Evolutionary conservation across 495 filamentous ascomycete genomes (phyloP), one percentile per base, ranked within the genome.

Genomic region (Hypoxylon intermedium): DNA sequence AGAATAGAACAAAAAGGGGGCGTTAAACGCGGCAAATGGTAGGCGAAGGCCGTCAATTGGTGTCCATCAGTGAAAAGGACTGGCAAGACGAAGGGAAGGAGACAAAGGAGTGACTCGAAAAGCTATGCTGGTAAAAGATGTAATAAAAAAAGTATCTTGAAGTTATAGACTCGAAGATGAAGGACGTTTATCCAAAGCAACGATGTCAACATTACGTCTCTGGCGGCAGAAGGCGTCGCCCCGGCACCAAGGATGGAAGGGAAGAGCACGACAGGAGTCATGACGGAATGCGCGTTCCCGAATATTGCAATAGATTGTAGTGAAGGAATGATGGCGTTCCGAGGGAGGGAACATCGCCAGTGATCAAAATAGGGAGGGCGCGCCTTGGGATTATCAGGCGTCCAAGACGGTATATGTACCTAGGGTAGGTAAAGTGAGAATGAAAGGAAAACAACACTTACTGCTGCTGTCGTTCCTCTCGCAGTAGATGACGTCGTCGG

Each of bases 291-390:
- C 33, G 55, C 51, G 52, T 60, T 45, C 63, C 46, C 2, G 16
- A 44, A 16, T 43, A 24, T 26, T 19, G 34, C 48, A 38, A 55
- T 28, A 38, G 18, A 37, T 26, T n/a, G 38, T 41, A 23, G 49
- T 49, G 60, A 66, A 68, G 62, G 68, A 71, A 71, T 68, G 65
- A 60, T 56, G 47, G 52, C 41, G 58, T 44, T 42, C 9, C 12
- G 61, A 62, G 61, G 65, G 53, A 54, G 44, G 47, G 38, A 65
- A 47, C 18, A 40, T 53, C 24, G 34, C 37, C 38, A 42, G 50
- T 58, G 51, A 49, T 61, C 23, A 23, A 30, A 59, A 57, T 26
- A 57, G 63, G 57, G 58, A 65, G 50, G 21, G 53, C 23, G 26
- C 44, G 26, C 44, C 15, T 11, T 16, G 28, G 20, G 18, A 6